phyloP scores from a whole-genome alignment of 305 asterid species.

The Caryopteris hybrid region DNA sequence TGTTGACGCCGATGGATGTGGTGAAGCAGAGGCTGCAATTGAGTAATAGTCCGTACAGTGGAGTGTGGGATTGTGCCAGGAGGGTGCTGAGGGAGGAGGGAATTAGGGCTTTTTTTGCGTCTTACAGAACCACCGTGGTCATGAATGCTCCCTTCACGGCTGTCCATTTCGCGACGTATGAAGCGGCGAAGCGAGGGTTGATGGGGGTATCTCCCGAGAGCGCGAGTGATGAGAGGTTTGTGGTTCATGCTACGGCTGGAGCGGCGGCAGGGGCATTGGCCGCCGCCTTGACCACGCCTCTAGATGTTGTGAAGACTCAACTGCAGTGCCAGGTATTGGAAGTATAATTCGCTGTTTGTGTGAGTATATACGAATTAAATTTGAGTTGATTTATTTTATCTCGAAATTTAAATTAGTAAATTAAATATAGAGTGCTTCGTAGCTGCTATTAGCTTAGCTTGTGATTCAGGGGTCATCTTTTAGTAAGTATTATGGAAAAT shows the following conservation, averaged over 20 bases:
- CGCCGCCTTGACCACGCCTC: constrained; percentile 77
- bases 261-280: constrained; percentile 94
- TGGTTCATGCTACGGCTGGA: constrained; percentile 94
- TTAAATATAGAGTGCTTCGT: too few relatives aligned
- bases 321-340: constrained; percentile 86
- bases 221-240: constrained; percentile 58
- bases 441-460: too few relatives aligned
- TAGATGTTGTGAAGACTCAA: constrained; percentile 95
- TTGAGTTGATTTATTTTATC: too few relatives aligned
- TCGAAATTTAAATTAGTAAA: too few relatives aligned
- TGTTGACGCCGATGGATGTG: constrained; percentile 94
- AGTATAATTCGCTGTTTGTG: too few relatives aligned
- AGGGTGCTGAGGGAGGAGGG: constrained; percentile 84
- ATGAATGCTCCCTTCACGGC: constrained; percentile 99
- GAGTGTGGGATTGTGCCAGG: constrained; percentile 74
- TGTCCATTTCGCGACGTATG: constrained; percentile 82
- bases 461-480: too few relatives aligned
- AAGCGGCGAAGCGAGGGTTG: constrained; percentile 75
- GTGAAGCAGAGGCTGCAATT: constrained; percentile 96
- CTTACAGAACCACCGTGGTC: constrained; percentile 77
- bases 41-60: constrained; percentile 69
- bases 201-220: constrained; percentile 62
- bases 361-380: too few relatives aligned
- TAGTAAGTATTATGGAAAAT: too few relatives aligned
- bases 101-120: constrained; percentile 66